phyloP scores from a whole-genome alignment of 1,284 basidiomycete genomes.

The Pseudozyma thailandica region DNA sequence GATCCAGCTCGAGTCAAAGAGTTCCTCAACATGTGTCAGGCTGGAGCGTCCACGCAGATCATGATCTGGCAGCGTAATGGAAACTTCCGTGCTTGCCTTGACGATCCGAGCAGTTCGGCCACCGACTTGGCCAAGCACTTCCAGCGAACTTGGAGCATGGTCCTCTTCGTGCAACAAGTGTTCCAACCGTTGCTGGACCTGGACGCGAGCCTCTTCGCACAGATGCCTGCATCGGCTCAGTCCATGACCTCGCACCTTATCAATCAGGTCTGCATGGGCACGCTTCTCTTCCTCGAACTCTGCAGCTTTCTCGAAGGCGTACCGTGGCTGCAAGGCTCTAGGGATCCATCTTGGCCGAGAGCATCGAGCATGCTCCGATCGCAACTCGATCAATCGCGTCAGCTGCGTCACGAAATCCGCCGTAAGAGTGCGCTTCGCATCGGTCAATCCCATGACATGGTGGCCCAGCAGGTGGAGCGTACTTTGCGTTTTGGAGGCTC shows the following conservation, averaged over 20 bases:
- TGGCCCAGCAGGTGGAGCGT: conserved; percentile 27
- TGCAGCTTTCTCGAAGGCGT: conserved; percentile 40
- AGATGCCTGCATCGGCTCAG: conserved; percentile 42
- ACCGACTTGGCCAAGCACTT: conserved; percentile 18
- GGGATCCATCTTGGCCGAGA: conserved; percentile 31
- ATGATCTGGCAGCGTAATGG: conserved; percentile 46
- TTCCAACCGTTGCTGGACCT: conserved; percentile 37
- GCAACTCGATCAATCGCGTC: conserved; percentile 23
- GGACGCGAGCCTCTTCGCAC: conserved; percentile 16
- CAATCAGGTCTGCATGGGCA: conserved; percentile 28
- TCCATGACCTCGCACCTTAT: conserved; percentile 28
- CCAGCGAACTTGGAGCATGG: conserved; percentile 27
- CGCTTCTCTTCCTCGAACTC: conserved; percentile 37
- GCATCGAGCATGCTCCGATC: conserved; percentile 27
- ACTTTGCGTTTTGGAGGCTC: conserved; percentile 22
- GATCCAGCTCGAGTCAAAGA: conserved; percentile 41
- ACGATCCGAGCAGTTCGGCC: conserved; percentile 18
- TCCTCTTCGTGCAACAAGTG: conserved; percentile 26
- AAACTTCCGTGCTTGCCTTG: conserved; percentile 24
- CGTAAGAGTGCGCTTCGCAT: conserved; percentile 39
- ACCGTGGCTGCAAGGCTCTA: conserved; percentile 37
- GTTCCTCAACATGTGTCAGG: conserved; percentile 27
- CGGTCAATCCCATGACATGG: conserved; percentile 18
- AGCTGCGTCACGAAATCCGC: conserved; percentile 25
- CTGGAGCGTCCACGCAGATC: conserved; percentile 29